phyloP scores from a whole-genome alignment of 2,329 filamentous ascomycete genomes.

The Emericellopsis cladophorae region DNA sequence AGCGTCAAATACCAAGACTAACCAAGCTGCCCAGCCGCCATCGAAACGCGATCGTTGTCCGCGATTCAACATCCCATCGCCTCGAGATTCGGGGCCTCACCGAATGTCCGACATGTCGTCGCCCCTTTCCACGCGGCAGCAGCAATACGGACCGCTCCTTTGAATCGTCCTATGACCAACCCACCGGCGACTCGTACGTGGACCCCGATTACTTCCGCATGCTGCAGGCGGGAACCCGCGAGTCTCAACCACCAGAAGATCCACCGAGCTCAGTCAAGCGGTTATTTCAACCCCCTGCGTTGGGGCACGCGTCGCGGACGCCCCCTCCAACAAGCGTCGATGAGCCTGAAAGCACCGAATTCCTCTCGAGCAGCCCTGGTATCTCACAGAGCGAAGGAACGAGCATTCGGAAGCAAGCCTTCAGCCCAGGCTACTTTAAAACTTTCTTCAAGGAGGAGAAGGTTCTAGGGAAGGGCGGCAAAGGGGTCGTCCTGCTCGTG shows the following conservation, averaged over 20 bases:
- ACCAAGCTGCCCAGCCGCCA: slow-evolving; percentile 54
- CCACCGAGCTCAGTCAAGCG: slow-evolving; percentile 42
- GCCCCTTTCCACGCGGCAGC: slow-evolving; percentile 41
- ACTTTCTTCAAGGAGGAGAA: slow-evolving; percentile 85
- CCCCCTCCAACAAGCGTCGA: slow-evolving; percentile 3
- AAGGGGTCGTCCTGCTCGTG: slow-evolving; percentile 90
- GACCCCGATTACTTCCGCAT: slow-evolving; percentile 93
- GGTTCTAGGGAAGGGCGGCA: slow-evolving; percentile 79
- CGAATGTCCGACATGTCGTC: slow-evolving; percentile 86
- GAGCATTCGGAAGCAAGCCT: slow-evolving; percentile 74
- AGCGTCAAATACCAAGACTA: background rate
- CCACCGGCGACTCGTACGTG: slow-evolving; percentile 54
- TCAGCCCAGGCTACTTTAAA: slow-evolving; percentile 86
- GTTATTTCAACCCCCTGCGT: slow-evolving; percentile 29
- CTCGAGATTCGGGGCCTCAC: slow-evolving; percentile 68
- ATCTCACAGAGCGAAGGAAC: slow-evolving; percentile 37
- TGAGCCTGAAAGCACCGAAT: slow-evolving; percentile 23
- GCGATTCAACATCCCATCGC: slow-evolving; percentile 72
- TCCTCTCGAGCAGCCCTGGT: slow-evolving; percentile 38
- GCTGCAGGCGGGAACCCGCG: slow-evolving; percentile 49
- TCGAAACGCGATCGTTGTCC: slow-evolving; percentile 83
- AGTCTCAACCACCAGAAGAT: slow-evolving; percentile 27
- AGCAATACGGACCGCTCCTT: slow-evolving; percentile 30
- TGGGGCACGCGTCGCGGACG: slow-evolving; percentile 9
- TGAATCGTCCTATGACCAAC: slow-evolving; percentile 24